These are phyloP conservation scores for Botryotinia narcissicola DNA, from an alignment of 2,329 filamentous ascomycete genomes.

Conservation along the genomic window DNA sequence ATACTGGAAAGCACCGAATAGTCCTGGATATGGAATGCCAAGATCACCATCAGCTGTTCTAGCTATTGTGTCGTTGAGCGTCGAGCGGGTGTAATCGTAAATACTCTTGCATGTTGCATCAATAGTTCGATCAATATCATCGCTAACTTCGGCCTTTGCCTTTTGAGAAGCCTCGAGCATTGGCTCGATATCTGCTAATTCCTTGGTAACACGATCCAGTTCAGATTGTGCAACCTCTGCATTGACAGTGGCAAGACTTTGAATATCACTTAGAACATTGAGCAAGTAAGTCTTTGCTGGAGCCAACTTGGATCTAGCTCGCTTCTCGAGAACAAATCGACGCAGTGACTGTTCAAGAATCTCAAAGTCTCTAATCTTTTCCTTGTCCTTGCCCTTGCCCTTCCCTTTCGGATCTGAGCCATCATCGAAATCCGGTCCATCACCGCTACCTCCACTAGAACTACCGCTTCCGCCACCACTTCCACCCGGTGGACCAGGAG, in stretches of 20 bases:
- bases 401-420: slow-evolving; percentile 57
- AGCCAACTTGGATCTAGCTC: slow-evolving; percentile 90
- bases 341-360: slow-evolving; percentile 84
- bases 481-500: slow-evolving; percentile 47
- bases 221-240: slow-evolving; percentile 82
- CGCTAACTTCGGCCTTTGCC: slow-evolving; percentile 74
- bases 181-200: slow-evolving; percentile 80
- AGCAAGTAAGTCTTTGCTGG: slow-evolving; percentile 93
- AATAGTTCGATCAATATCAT: slow-evolving; percentile 76
- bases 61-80: slow-evolving; percentile 71
- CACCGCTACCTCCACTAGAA: slow-evolving; percentile 53
- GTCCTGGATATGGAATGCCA: slow-evolving; percentile 80
- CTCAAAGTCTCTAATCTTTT: slow-evolving; percentile 87
- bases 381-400: slow-evolving; percentile 81
- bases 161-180: slow-evolving; percentile 80
- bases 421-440: slow-evolving; percentile 43
- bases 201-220: slow-evolving; percentile 75
- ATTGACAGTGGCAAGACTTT: slow-evolving; percentile 81
- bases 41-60: slow-evolving; percentile 75
- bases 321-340: slow-evolving; percentile 92
- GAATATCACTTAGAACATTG: slow-evolving; percentile 86
- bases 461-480: slow-evolving; percentile 54
- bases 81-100: slow-evolving; percentile 77
- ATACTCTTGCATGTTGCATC: slow-evolving; percentile 83
- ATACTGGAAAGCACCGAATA: slow-evolving; percentile 84